Evolutionary conservation across 176 grass and related monocot species (phyloP).

Genomic region (Cymbopogon citratus): DNA sequence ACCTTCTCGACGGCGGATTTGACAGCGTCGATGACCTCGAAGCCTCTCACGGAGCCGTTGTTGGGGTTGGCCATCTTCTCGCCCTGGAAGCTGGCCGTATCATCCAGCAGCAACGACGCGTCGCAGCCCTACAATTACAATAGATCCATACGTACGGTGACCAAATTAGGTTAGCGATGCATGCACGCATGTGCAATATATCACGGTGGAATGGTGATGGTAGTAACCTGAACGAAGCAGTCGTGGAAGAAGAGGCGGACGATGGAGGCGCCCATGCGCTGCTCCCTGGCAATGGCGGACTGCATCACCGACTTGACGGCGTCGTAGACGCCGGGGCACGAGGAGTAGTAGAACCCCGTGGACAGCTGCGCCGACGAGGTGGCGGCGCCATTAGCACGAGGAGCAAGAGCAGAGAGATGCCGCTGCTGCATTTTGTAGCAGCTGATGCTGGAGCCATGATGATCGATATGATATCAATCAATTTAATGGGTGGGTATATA

Average conservation of each 20-base stretch:
- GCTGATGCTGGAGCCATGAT: background rate
- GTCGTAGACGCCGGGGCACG: slow-evolving; percentile 50
- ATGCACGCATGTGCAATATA: too few species aligned
- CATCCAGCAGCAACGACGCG: too few species aligned
- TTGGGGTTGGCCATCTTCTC: too few species aligned
- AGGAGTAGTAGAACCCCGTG: slow-evolving; percentile 47
- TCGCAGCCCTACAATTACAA: too few species aligned
- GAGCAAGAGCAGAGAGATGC: background rate
- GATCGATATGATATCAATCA: too few species aligned
- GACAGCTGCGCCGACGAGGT: slow-evolving; percentile 34
- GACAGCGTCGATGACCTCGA: too few species aligned
- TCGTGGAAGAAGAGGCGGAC: slow-evolving; percentile 92
- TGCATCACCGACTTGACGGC: slow-evolving; percentile 37
- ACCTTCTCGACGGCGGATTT: slow-evolving; percentile 32
- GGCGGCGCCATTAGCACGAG: background rate
- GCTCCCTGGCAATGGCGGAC: slow-evolving; percentile 45
- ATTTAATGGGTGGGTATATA: too few species aligned
- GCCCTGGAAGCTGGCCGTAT: too few species aligned
- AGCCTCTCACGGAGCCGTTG: too few species aligned
- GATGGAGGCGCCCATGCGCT: slow-evolving; percentile 74
- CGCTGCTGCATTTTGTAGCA: background rate
- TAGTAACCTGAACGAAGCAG: slow-evolving; percentile 51
- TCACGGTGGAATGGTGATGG: too few species aligned
- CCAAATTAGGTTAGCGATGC: too few species aligned
- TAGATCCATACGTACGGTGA: too few species aligned